Evolutionary conservation across 2,329 filamentous ascomycete genomes (phyloP), one percentile per base, ranked within the genome.

Genomic region (Colletotrichum neosansevieriae): DNA sequence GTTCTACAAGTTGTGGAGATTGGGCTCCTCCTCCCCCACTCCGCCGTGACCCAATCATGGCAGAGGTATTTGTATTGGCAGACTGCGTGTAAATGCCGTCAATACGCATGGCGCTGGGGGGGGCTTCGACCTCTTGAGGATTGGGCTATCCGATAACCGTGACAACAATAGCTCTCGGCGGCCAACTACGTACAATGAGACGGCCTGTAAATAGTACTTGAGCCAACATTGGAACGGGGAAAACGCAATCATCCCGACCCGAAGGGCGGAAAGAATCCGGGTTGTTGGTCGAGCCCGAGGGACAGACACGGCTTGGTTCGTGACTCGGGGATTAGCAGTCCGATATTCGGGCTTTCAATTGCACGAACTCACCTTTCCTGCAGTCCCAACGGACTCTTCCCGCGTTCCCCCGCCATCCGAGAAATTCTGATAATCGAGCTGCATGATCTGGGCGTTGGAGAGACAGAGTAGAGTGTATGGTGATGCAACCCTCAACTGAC

Each of bases 321-420:
- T 42, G 51, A 38, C 38, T 68, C 45, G 60, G 40, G 29, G 19
- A 38, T 40, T 47, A 38, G 36, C 58, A 15, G 65, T 49, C 54
- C 63, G 63, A 67, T 62, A 4, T 36, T 68, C 65, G 61, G 65
- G 47, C 45, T 17, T 29, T 29, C 6, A 40, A 54, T 54, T 15
- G 12, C 21, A n/a, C 65, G 54, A 68, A 40, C n/a, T 32, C 29
- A 34, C n/a, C 21, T 12, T 40, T 19, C 15, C 36, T 38, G 17
- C 34, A 51, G 29, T 29, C 29, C 29, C 29, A 29, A 29, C 29
- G 24, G 11, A 19, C 24, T 6, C 29, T 53, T 19, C 29, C 49
- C 17, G 24, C 6, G 42, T 44, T 34, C 40, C 60, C 40, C 32
- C 6, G 29, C 24, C 50, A 63, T 56, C 49, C 60, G 19, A 57